Evolutionary conservation across 768 basidiomycete species (phyloP), one percentile per base, ranked within the genome.

Genomic region (Leccinum uliginosum): DNA sequence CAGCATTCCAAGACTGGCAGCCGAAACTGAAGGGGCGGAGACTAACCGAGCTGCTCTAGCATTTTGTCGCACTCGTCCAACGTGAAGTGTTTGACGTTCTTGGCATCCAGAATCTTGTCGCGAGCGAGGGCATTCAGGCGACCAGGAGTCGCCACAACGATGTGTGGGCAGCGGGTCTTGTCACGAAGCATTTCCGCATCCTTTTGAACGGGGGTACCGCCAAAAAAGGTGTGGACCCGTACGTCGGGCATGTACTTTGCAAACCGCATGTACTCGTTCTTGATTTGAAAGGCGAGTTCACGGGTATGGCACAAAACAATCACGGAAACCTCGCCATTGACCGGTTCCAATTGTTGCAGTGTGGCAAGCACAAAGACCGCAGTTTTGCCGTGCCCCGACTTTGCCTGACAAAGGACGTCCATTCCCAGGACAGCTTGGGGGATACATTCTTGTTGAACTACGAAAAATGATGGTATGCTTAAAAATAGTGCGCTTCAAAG

Each of bases 21-120:
- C 82, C 82, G 80, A 87, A 87, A 84, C 79, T 82, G 86, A 81
- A 86, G 59, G 65, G 67, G 64, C 68, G 65, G 62, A 66, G 84
- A 99, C 97, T 98, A 92, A 99, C 97, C 97, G 80, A 99, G 94
- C 85, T 94, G 91, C 84, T 99, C 97, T 73, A 99, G 89, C 93
- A 99, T 98, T 85, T 99, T 99, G 83, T 99, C 97, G 83, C 97
- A 99, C 80, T 99, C 97, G 83, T 99, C 97, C 74, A 99, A 80
- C 56, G 97, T 94, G 76, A 99, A 99, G 80, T 98, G 96, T 78
- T 98, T 98, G 75, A 98, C 93, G 69, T 91, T 87, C 76, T 91
- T 91, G 62, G 91, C 91, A 71, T 97, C 93, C 75, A 99, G 74
- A 67, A 89, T 83, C 80, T 98, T 98, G 77, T 98, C 97, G 64